Conservation (phyloP, 2,329 filamentous ascomycete species). For the Penicillium sp. region DNA sequence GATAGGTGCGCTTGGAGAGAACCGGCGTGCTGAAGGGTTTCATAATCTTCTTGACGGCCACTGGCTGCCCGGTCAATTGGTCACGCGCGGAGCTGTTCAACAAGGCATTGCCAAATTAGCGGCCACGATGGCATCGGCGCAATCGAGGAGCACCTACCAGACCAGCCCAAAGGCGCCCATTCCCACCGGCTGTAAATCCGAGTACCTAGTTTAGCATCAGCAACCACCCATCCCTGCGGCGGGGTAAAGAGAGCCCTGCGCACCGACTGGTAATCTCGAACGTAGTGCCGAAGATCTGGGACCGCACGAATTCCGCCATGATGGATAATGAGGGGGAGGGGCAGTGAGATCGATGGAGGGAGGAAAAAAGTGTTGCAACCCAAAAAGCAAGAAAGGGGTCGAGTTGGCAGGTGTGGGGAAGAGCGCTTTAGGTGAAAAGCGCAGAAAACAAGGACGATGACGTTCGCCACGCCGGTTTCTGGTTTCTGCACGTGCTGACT, state of each 20-base stretch:
- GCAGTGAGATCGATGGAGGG: conserved; percentile 6
- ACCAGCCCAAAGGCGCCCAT: conserved; percentile 99
- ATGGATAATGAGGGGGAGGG: conserved; percentile 35
- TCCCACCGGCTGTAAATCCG: conserved; percentile 94
- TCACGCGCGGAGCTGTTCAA: conserved; percentile 80
- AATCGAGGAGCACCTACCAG: conserved; percentile 58
- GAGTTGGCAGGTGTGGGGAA: conserved; percentile 29
- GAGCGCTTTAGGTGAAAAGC: conserved; percentile 18
- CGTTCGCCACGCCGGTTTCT: conserved; percentile 26
- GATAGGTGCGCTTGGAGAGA: conserved; percentile 92
- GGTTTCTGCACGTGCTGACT: conserved; percentile 19
- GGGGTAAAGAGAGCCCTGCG: conserved; percentile 12
- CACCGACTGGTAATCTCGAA: conserved; percentile 99
- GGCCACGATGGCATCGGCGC: conserved; percentile 3
- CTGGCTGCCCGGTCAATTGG: conserved; percentile 92
- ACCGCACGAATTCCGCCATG: conserved; percentile 99
- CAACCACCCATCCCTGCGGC: neutral
- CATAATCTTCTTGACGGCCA: conserved; percentile 99
- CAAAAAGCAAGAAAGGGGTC: conserved; percentile 12
- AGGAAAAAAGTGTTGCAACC: conserved; percentile 6
- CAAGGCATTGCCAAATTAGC: conserved; percentile 15
- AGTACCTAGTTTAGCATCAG: conserved; percentile 60
- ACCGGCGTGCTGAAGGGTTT: conserved; percentile 99
- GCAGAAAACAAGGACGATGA: conserved; percentile 30
- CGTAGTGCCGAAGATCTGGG: conserved; percentile 98